A percentile compares a stretch with the other conserved stretches of the same genome.
These are phyloP conservation scores for Saccharomyces hybrid DNA, from an alignment of 1,139 yeast genomes.

Conservation along the genomic window DNA sequence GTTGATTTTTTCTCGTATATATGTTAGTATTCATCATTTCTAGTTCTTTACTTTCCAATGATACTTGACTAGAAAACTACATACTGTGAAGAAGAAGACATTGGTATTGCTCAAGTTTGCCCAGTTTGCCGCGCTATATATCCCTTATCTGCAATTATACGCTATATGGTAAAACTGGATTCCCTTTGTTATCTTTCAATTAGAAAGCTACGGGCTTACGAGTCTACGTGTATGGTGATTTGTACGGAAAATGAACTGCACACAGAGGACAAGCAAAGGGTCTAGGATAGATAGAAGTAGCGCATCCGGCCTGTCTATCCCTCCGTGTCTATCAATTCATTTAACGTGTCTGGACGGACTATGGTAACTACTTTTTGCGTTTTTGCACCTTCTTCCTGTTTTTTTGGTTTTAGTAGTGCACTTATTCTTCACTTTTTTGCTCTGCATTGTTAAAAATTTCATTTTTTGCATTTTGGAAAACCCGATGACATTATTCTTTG, in stretches of 20 bases:
- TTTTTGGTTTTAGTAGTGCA: background rate
- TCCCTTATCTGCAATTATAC: background rate
- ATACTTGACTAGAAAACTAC: background rate
- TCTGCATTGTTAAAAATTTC: background rate
- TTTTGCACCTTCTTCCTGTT: background rate
- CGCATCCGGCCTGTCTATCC: background rate
- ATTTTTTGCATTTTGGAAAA: background rate
- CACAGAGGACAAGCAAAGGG: background rate
- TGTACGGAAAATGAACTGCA: background rate
- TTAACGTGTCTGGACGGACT: background rate
- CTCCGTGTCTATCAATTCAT: background rate
- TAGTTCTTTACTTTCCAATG: background rate
- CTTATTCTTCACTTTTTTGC: background rate
- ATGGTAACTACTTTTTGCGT: background rate
- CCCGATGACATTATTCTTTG: background rate
- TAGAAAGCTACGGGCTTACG: background rate
- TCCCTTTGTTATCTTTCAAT: background rate
- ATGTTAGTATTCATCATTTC: slow-evolving; percentile 7
- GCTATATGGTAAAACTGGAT: background rate
- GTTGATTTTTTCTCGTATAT: background rate
- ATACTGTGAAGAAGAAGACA: background rate
- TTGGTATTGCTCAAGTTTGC: background rate
- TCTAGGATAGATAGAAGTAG: background rate
- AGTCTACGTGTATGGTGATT: background rate
- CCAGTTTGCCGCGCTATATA: background rate